Base-by-base conservation (phyloP, 2,329 filamentous ascomycete genomes). In the Hypomyces perniciosus region DNA sequence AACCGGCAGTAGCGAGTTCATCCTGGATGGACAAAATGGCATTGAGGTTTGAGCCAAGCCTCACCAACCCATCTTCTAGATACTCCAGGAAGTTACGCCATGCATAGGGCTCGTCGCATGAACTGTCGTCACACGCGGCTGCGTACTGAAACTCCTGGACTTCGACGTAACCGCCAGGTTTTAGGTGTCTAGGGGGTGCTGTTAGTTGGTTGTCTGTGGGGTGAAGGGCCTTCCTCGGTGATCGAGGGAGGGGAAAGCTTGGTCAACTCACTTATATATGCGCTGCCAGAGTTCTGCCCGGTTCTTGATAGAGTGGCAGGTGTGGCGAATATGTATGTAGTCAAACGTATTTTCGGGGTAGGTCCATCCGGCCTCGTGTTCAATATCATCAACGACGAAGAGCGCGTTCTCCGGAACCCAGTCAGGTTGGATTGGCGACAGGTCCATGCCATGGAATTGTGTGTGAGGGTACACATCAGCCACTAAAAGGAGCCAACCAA, bases 301-400 rank as follows among this genome's bases (percentile, higher is more conserved):
- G 49, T 78, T 65, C 26, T 69, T 65, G 44, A 79, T 68, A 0
- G 73, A 73, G 53, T 73, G 71, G 4, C 76, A 56, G 1, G 69
- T 68, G 55, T 77, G 70, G 5, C 76, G 73, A 30, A 77, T 64
- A 56, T 78, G 75, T 46, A 78, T 73, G 52, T 66, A 75, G 56
- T 78, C 76, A 48, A 76, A 76, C 12, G 66, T 64, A 53, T 72
- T 63, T 4, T 72, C 68, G 5, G 68, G 62, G 50, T 76, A 71
- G 3, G 70, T 68, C 76, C 75, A 79, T 12, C 76, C 75, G 13
- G 72, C 73, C 44, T 70, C 69, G 41, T 73, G 70, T 53, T 79
- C 76, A 46, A 78, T 73, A 56, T 79, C 76, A 59, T 77, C 75
- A 37, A 78, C 72, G 27, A 74, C 68, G 54, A 78, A 78, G 27